phyloP scores from a whole-genome alignment of 306 rosid genomes.

The Rubus parviflorus region DNA sequence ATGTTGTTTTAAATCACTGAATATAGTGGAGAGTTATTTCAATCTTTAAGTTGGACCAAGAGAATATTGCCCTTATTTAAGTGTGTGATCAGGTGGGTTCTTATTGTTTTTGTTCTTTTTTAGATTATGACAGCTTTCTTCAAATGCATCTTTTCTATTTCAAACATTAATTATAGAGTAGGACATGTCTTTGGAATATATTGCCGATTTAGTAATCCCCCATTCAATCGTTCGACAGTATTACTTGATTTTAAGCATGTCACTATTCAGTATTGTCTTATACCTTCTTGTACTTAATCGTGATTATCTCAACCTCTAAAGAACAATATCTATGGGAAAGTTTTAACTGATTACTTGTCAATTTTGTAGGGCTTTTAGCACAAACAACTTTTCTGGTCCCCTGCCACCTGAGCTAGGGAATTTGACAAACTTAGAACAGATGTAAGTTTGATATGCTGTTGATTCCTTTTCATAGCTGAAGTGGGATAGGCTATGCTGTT shows the following conservation, averaged over 20 bases:
- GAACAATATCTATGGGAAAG: background rate
- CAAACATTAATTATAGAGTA: background rate
- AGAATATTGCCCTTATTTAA: background rate
- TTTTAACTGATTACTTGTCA: background rate
- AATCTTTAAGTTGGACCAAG: background rate
- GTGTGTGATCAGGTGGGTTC: too few species aligned
- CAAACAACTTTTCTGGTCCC: constrained; percentile 74
- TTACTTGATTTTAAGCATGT: background rate
- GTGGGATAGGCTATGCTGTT: too few species aligned
- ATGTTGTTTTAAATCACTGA: background rate
- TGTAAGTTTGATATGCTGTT: constrained; percentile 45
- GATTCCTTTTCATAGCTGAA: background rate
- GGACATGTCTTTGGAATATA: too few species aligned
- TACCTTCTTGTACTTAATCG: background rate
- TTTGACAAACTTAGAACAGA: constrained; percentile 39
- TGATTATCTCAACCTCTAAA: background rate
- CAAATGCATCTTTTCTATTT: background rate
- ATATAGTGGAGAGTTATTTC: background rate
- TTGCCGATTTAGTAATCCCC: too few species aligned
- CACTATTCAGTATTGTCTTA: background rate
- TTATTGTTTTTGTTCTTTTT: background rate
- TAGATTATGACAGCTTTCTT: background rate
- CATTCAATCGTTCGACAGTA: too few species aligned
- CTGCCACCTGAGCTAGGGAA: constrained; percentile 73
- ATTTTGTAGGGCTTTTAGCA: constrained; percentile 39